Conservation (phyloP, 345 rosid genomes). For the Euphorbia pulcherrima region DNA sequence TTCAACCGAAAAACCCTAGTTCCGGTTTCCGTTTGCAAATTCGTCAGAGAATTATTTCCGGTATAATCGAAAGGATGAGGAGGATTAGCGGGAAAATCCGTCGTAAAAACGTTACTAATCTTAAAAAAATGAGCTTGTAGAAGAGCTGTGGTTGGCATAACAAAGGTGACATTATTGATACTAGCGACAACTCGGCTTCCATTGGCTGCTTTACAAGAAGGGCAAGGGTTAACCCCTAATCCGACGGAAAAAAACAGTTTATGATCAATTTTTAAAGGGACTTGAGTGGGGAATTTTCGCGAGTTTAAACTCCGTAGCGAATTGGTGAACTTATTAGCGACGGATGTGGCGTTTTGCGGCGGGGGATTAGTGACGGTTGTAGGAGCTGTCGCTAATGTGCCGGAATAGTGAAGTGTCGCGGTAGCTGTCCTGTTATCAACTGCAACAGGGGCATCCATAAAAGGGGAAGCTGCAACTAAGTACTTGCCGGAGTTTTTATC, state of each 20-base stretch:
- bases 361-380: slow-evolving; percentile 44
- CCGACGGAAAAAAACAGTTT: slow-evolving; percentile 41
- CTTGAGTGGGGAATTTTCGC: slow-evolving; percentile 52
- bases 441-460: slow-evolving; percentile 48
- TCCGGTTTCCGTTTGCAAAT: slow-evolving; percentile 24
- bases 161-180: slow-evolving; percentile 59
- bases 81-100: slow-evolving; percentile 39
- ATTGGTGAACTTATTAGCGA: slow-evolving; percentile 42
- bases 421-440: slow-evolving; percentile 55
- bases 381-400: slow-evolving; percentile 27
- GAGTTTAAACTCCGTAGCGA: slow-evolving; percentile 61
- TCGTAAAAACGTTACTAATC: slow-evolving; percentile 35
- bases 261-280: slow-evolving; percentile 55
- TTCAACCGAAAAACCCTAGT: slow-evolving; percentile 31
- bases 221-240: slow-evolving; percentile 55
- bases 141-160: slow-evolving; percentile 54
- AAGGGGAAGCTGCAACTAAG: slow-evolving; percentile 56
- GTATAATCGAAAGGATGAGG: slow-evolving; percentile 30
- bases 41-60: slow-evolving; percentile 16
- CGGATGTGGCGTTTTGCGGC: slow-evolving; percentile 47
- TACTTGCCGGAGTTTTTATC: slow-evolving; percentile 49
- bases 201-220: slow-evolving; percentile 50
- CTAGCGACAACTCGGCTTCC: slow-evolving; percentile 53
- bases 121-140: slow-evolving; percentile 63
- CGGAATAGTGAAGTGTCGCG: slow-evolving; percentile 50